Percentiles rank a stretch among this genome's conserved stretches.
These are phyloP conservation scores for Eimeria zaria DNA, from an alignment of 169 alveolate species.

Conservation along the genomic window DNA sequence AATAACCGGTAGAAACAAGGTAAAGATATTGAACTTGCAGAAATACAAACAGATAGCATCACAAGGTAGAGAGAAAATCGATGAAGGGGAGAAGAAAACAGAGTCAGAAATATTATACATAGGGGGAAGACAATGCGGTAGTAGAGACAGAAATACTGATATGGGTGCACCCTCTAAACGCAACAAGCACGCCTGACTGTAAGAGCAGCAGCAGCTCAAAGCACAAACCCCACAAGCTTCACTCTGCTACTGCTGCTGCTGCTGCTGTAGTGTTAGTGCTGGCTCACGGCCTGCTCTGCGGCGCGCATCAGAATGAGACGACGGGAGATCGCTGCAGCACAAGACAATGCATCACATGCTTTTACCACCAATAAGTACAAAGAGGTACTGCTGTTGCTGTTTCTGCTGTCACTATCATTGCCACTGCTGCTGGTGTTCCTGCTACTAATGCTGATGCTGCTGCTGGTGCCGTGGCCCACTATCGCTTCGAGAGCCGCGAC, in stretches of 20 bases:
- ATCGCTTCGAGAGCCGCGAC: constrained; percentile 62
- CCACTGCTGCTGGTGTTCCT: constrained; percentile 16
- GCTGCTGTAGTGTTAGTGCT: constrained; percentile 48
- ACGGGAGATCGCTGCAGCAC: constrained; percentile 71
- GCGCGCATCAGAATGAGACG: constrained; percentile 80
- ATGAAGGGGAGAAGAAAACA: too few relatives aligned
- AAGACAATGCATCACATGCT: constrained; percentile 13
- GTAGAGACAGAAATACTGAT: too few relatives aligned
- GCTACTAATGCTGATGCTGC: constrained; percentile 50
- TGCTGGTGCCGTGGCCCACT: constrained; percentile 42
- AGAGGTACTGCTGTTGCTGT: constrained; percentile 10
- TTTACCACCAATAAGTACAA: background rate
- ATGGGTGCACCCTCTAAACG: too few relatives aligned
- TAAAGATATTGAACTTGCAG: background rate
- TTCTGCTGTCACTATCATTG: background rate
- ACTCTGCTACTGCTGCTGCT: constrained; percentile 3
- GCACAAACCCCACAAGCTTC: background rate
- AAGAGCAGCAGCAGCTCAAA: background rate
- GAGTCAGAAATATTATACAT: too few relatives aligned
- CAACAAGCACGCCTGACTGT: background rate
- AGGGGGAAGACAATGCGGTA: too few relatives aligned
- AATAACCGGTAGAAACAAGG: background rate
- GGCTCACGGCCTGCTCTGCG: constrained; percentile 77
- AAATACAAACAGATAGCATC: too few relatives aligned
- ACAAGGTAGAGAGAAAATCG: too few relatives aligned